Percentiles rank a stretch among this genome's conserved stretches.
Conservation (phyloP, 1,139 yeast genomes). For the Trichomonascaceae sp. region DNA sequence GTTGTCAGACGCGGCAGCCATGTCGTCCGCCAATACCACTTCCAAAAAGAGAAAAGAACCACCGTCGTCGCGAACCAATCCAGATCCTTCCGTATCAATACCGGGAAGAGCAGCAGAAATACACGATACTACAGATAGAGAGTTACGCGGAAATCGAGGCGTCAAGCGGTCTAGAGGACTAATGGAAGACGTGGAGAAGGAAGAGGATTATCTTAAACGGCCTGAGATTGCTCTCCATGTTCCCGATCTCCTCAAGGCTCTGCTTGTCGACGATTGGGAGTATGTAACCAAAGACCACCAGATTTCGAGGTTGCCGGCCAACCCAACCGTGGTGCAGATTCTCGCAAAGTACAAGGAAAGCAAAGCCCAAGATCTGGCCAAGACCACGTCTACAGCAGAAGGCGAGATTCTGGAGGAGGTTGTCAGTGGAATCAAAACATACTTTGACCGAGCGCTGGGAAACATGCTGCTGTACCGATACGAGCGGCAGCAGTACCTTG, state of each 20-base stretch:
- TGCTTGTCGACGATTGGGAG: slow-evolving; percentile 91
- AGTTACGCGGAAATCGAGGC: slow-evolving; percentile 1
- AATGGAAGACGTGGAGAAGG: slow-evolving; percentile 26
- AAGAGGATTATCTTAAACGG: slow-evolving; percentile 28
- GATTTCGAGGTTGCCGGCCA: slow-evolving; percentile 48
- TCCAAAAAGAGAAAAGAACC: slow-evolving; percentile 3
- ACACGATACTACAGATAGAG: slow-evolving; percentile 5
- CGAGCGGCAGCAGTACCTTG: slow-evolving; percentile 71
- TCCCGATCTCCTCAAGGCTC: slow-evolving; percentile 52
- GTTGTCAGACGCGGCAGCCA: slow-evolving; percentile 21
- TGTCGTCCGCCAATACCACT: slow-evolving; percentile 3
- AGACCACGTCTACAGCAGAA: slow-evolving; percentile 26
- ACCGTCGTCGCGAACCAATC: slow-evolving; percentile 1
- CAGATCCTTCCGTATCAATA: too few relatives aligned
- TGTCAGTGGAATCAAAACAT: slow-evolving; percentile 52
- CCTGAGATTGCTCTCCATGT: slow-evolving; percentile 44
- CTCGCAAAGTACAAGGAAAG: slow-evolving; percentile 33
- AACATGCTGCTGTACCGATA: slow-evolving; percentile 64
- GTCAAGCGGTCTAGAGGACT: slow-evolving; percentile 5
- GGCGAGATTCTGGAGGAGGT: slow-evolving; percentile 54
- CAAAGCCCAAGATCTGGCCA: slow-evolving; percentile 14
- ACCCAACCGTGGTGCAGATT: slow-evolving; percentile 38
- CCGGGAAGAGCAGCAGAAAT: slow-evolving; percentile 5
- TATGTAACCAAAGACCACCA: slow-evolving; percentile 67
- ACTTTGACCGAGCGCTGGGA: slow-evolving; percentile 67